Conservation (phyloP, 179 eudicot genomes). For the Silene vulgaris region DNA sequence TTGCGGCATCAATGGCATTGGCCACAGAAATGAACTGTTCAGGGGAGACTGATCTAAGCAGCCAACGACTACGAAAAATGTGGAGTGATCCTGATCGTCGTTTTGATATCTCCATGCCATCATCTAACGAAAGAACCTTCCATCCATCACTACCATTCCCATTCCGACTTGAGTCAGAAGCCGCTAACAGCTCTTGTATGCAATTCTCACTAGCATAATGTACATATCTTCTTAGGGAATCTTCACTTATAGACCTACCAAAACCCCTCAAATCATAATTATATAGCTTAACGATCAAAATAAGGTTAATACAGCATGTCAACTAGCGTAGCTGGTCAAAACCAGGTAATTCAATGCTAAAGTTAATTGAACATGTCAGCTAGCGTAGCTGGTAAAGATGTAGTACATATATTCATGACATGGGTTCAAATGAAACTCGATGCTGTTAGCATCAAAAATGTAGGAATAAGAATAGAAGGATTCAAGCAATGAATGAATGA, state of each 20-base stretch:
- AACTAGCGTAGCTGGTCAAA: too few species aligned
- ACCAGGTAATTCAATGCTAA: too few species aligned
- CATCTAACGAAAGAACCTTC: conserved; percentile 53
- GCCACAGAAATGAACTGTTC: conserved; percentile 77
- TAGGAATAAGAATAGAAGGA: too few species aligned
- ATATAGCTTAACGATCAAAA: background rate
- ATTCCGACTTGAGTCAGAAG: conserved; percentile 52
- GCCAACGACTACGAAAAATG: conserved; percentile 74
- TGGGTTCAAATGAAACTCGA: too few species aligned
- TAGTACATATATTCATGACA: too few species aligned
- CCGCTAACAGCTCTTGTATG: conserved; percentile 73
- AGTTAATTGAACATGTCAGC: too few species aligned
- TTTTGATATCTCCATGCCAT: conserved; percentile 76
- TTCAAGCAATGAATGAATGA: background rate
- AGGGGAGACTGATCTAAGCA: conserved; percentile 65
- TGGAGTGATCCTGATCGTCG: conserved; percentile 71
- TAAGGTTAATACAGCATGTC: too few species aligned
- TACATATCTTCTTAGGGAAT: conserved; percentile 76
- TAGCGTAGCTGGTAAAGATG: too few species aligned
- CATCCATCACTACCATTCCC: conserved; percentile 55
- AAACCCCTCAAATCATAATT: background rate
- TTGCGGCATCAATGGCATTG: conserved; percentile 92
- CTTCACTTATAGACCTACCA: conserved; percentile 82
- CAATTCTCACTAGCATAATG: conserved; percentile 78
- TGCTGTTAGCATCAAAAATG: too few species aligned